Percentiles rank a stretch among this genome's conserved stretches.
phyloP scores from a whole-genome alignment of 768 basidiomycete species.

The Suillus paluster region DNA sequence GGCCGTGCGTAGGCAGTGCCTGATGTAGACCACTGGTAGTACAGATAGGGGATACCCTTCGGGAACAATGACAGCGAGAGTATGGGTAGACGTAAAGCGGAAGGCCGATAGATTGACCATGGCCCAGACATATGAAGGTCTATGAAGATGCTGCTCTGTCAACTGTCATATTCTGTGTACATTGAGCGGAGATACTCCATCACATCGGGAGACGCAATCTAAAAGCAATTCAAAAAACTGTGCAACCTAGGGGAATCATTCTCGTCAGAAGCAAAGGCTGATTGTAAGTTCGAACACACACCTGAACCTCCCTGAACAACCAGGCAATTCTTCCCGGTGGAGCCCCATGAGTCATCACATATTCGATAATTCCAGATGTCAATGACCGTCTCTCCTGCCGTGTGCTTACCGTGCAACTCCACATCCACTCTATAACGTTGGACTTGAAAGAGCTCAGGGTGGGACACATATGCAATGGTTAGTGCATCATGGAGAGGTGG shows the following conservation, averaged over 20 bases:
- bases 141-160: background rate
- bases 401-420: slow-evolving; percentile 70
- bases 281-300: slow-evolving; percentile 31
- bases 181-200: slow-evolving; percentile 65
- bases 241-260: slow-evolving; percentile 47
- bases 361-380: slow-evolving; percentile 70
- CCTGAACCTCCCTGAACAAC: slow-evolving; percentile 72
- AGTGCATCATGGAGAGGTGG: slow-evolving; percentile 90
- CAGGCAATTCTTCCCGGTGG: slow-evolving; percentile 73
- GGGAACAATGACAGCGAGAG: background rate
- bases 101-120: background rate
- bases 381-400: slow-evolving; percentile 79
- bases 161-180: slow-evolving; percentile 9
- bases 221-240: slow-evolving; percentile 70
- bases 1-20: too few species aligned
- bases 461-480: slow-evolving; percentile 75
- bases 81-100: background rate
- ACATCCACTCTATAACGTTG: slow-evolving; percentile 80
- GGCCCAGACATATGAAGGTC: too few species aligned
- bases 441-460: slow-evolving; percentile 65
- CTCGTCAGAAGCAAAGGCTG: slow-evolving; percentile 8
- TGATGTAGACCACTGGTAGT: background rate
- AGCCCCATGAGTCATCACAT: slow-evolving; percentile 73
- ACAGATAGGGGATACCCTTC: background rate
- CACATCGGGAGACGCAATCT: slow-evolving; percentile 60